Evolutionary conservation across 2,329 filamentous ascomycete genomes (phyloP).

Genomic region (Orbilia blumenaviensis): DNA sequence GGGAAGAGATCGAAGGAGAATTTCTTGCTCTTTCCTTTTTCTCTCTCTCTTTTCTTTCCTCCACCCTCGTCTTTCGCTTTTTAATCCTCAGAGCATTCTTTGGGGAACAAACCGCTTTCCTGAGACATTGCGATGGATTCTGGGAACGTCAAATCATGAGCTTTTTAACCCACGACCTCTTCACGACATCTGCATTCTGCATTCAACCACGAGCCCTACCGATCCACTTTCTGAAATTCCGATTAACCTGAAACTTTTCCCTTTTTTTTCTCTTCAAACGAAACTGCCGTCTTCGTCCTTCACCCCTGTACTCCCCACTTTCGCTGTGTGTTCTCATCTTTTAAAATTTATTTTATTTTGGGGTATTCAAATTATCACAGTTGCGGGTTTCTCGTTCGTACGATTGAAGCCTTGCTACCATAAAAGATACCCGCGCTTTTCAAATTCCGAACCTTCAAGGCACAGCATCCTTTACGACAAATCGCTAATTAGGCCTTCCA

Average conservation of each 20-base stretch:
- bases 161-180: conserved; percentile 28
- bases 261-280: conserved; percentile 4
- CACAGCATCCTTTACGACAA: conserved; percentile 9
- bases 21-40: background rate
- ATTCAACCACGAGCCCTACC: conserved; percentile 26
- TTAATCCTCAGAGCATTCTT: background rate
- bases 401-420: background rate
- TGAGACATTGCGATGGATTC: conserved; percentile 19
- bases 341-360: conserved; percentile 14
- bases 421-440: conserved; percentile 3
- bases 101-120: background rate
- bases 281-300: conserved; percentile 12
- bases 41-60: conserved; percentile 8
- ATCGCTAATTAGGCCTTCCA: conserved; percentile 8
- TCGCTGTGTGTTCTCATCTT: background rate
- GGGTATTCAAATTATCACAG: conserved; percentile 10
- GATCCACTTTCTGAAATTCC: conserved; percentile 29
- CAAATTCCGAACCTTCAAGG: background rate
- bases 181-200: conserved; percentile 23
- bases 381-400: conserved; percentile 11
- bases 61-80: conserved; percentile 12
- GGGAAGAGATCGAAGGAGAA: conserved; percentile 3
- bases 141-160: conserved; percentile 42
- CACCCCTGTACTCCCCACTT: background rate
- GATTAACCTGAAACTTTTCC: background rate